Percentiles rank a stretch among this genome's conserved stretches.
Evolutionary conservation across 2,329 filamentous ascomycete genomes (phyloP).

Genomic region (Calcarisporium arbuscula): DNA sequence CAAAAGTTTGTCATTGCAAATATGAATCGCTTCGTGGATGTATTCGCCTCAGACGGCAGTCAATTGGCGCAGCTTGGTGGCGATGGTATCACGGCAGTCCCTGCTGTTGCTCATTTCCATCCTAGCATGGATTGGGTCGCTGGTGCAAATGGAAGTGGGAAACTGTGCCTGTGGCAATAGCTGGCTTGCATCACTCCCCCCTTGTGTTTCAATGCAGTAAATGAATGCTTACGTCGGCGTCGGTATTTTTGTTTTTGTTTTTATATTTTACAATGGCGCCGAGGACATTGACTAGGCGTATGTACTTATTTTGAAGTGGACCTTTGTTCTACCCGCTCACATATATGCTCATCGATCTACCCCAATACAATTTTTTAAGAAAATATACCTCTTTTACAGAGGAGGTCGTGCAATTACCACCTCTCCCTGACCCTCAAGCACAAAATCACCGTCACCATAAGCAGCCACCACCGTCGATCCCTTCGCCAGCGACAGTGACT

Average conservation of each 20-base stretch:
- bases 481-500: constrained; percentile 3
- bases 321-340: too few species aligned
- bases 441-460: constrained; percentile 9
- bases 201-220: too few species aligned
- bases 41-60: constrained; percentile 75
- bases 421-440: constrained; percentile 8
- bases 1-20: constrained; percentile 91
- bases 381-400: too few species aligned
- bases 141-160: constrained; percentile 85
- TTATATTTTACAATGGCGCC: too few species aligned
- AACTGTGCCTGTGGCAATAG: constrained; percentile 87
- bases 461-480: constrained; percentile 12
- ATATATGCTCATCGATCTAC: too few species aligned
- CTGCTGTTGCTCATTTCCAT: constrained; percentile 87
- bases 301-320: too few species aligned
- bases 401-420: constrained; percentile 13
- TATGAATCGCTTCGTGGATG: constrained; percentile 95
- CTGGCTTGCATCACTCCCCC: too few species aligned
- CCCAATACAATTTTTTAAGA: too few species aligned
- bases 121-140: constrained; percentile 85
- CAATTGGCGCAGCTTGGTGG: constrained; percentile 85
- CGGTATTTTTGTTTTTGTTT: too few species aligned
- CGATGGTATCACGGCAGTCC: constrained; percentile 89
- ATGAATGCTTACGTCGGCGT: too few species aligned
- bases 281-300: too few species aligned